These are phyloP conservation scores for Rhizoctonia solani DNA, from an alignment of 1,284 basidiomycete genomes.

Conservation along the genomic window DNA sequence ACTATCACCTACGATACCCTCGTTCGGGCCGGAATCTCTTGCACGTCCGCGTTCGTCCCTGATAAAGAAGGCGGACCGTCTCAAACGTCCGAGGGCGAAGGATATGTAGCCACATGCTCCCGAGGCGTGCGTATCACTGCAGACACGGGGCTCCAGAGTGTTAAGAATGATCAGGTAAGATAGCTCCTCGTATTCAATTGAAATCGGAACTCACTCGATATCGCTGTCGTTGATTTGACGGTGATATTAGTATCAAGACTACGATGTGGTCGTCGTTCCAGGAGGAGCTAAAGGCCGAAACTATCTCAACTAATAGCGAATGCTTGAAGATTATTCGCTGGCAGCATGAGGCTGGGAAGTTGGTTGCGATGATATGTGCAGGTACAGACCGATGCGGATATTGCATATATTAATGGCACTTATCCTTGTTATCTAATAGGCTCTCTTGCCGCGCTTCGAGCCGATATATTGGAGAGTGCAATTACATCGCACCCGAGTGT, in stretches of 20 bases:
- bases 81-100: slow-evolving; percentile 6
- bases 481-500: slow-evolving; percentile 84
- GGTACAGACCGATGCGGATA: slow-evolving; percentile 49
- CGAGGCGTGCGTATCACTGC: slow-evolving; percentile 75
- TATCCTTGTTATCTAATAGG: slow-evolving; percentile 51
- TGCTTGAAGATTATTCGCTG: slow-evolving; percentile 68
- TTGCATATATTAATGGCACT: background rate
- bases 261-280: slow-evolving; percentile 74
- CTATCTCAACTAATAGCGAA: slow-evolving; percentile 60
- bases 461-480: slow-evolving; percentile 59
- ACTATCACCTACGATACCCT: slow-evolving; percentile 80
- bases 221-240: slow-evolving; percentile 4
- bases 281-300: slow-evolving; percentile 79
- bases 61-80: slow-evolving; percentile 42
- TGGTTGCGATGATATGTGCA: slow-evolving; percentile 83
- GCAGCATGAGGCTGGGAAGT: slow-evolving; percentile 64
- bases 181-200: background rate
- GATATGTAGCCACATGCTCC: slow-evolving; percentile 59
- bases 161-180: slow-evolving; percentile 36
- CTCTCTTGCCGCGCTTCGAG: slow-evolving; percentile 67
- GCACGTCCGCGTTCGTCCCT: slow-evolving; percentile 68
- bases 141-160: slow-evolving; percentile 57
- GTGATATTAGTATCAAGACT: slow-evolving; percentile 54
- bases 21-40: slow-evolving; percentile 68
- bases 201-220: background rate